Evolutionary conservation across 352 stramenopile species (phyloP).

Genomic region (Elongisporangium prolatum): DNA sequence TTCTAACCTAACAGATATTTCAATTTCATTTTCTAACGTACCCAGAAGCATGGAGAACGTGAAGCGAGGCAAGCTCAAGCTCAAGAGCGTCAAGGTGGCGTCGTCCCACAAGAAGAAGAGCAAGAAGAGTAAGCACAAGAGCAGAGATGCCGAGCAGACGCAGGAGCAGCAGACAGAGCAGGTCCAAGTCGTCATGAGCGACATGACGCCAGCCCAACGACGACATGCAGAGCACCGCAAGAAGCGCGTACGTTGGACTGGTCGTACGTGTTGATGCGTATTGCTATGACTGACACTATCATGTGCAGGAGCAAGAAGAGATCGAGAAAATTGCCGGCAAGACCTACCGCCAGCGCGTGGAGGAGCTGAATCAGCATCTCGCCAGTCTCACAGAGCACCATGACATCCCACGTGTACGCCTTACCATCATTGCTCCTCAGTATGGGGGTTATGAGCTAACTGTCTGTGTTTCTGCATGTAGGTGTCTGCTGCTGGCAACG

Average conservation of each 20-base stretch:
- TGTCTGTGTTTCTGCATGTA: conserved; percentile 14
- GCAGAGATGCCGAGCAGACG: no score
- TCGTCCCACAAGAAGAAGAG: conserved; percentile 46
- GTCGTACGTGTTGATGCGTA: conserved; percentile 1
- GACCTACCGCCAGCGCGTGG: conserved; percentile 91
- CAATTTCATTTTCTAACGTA: conserved; percentile 3
- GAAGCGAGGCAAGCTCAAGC: conserved; percentile 80
- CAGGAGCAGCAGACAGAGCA: conserved; percentile 15
- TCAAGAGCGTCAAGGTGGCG: conserved; percentile 74
- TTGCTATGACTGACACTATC: background rate
- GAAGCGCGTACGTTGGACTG: conserved; percentile 54
- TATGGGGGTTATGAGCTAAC: no score
- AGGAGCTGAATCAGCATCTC: conserved; percentile 97
- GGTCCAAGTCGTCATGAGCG: conserved; percentile 25
- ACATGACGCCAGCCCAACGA: conserved; percentile 72
- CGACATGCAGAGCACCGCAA: conserved; percentile 73
- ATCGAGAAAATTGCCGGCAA: conserved; percentile 83
- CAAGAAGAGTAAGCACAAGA: conserved; percentile 42
- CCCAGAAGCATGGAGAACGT: conserved; percentile 58
- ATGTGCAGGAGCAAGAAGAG: conserved; percentile 69
- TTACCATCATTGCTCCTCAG: conserved; percentile 2
- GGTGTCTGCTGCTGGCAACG: conserved; percentile 88
- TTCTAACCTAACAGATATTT: conserved; percentile 5
- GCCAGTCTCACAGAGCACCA: conserved; percentile 96
- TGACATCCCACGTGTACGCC: conserved; percentile 95